A percentile compares a stretch with the other conserved stretches of the same genome.
phyloP scores from a whole-genome alignment of 257 asterid species.

The Catharanthus roseus region DNA sequence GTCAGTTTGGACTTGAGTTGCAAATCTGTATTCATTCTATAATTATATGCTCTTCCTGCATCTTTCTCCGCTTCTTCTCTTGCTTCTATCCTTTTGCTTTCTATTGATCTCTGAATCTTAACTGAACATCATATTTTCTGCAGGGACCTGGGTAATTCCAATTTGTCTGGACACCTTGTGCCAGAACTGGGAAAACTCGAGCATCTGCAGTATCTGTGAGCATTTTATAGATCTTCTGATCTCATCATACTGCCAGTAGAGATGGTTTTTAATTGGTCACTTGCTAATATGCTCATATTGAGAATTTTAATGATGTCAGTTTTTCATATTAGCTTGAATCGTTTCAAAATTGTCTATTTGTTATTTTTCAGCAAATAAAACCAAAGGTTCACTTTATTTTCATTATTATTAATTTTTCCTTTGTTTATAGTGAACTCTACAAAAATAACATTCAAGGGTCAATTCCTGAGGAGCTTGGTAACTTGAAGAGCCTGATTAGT shows the following conservation, averaged over 20 bases:
- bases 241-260: neutral
- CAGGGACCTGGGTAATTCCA: constrained; percentile 82
- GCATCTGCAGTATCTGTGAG: constrained; percentile 72
- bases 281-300: neutral
- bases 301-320: neutral
- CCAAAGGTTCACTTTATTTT: neutral
- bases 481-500: constrained; percentile 78
- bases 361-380: neutral
- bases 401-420: constrained; percentile 12
- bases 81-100: neutral
- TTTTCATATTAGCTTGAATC: neutral
- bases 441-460: constrained; percentile 76
- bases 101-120: neutral
- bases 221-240: constrained; percentile 10
- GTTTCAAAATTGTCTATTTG: neutral
- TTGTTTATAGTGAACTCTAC: constrained; percentile 71
- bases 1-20: neutral
- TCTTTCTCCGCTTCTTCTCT: neutral
- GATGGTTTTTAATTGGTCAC: neutral
- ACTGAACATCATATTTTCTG: constrained; percentile 2
- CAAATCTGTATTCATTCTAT: neutral
- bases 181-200: constrained; percentile 73
- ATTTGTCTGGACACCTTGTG: constrained; percentile 62
- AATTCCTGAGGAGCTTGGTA: constrained; percentile 81
- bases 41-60: neutral